Evolutionary conservation across 768 basidiomycete species (phyloP).

Genomic region (Erythrobasidium yunnanense): DNA sequence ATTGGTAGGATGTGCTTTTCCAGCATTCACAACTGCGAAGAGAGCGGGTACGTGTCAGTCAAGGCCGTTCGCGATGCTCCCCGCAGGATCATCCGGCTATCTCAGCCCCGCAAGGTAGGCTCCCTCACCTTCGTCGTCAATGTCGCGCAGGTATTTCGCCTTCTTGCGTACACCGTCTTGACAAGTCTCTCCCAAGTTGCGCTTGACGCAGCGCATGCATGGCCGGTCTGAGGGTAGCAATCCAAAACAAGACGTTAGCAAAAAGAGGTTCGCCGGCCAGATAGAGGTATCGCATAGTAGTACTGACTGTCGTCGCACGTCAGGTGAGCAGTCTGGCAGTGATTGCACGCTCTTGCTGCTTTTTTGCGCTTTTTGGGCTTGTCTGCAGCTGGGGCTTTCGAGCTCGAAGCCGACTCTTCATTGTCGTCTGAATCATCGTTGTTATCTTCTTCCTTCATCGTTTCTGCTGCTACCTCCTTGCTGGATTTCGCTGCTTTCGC

Average conservation of each 20-base stretch:
- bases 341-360: conserved; percentile 81
- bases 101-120: too few species aligned
- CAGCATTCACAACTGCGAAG: conserved; percentile 22
- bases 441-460: too few species aligned
- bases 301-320: conserved; percentile 97
- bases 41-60: not conserved
- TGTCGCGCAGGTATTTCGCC: conserved; percentile 90
- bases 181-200: conserved; percentile 75
- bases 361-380: conserved; percentile 65
- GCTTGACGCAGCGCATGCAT: conserved; percentile 89
- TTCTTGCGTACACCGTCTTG: conserved; percentile 94
- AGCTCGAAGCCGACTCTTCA: not conserved
- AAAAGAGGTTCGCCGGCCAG: not conserved
- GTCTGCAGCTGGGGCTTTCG: not conserved
- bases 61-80: too few species aligned
- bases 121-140: conserved; percentile 79
- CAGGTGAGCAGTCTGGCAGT: conserved; percentile 92
- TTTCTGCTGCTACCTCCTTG: too few species aligned
- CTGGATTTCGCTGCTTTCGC: too few species aligned
- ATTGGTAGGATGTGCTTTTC: conserved; percentile 9
- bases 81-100: too few species aligned
- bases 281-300: too few species aligned
- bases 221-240: conserved; percentile 61
- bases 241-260: conserved; percentile 7
- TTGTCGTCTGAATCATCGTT: not conserved